A percentile compares a stretch with the other conserved stretches of the same genome.
These are phyloP conservation scores for Pueraria montana DNA, from an alignment of 306 rosid genomes.

Conservation along the genomic window DNA sequence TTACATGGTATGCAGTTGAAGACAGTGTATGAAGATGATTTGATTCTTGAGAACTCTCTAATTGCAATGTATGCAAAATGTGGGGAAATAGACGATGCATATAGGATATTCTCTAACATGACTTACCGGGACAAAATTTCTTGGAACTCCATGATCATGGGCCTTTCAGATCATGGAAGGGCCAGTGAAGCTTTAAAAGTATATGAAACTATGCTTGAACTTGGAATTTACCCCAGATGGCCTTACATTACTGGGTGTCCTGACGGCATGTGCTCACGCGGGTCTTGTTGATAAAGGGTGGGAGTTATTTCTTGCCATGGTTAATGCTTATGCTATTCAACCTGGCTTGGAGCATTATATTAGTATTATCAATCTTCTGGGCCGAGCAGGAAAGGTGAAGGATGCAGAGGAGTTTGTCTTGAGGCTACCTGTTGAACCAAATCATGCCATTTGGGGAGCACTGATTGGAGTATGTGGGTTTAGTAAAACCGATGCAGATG, in stretches of 20 bases:
- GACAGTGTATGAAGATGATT: conserved; percentile 59
- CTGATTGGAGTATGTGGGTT: conserved; percentile 72
- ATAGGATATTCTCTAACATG: conserved; percentile 70
- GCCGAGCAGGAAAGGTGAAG: conserved; percentile 73
- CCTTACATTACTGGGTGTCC: conserved; percentile 72
- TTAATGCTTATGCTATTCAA: conserved; percentile 56
- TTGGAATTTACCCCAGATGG: conserved; percentile 61
- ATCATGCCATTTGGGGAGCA: conserved; percentile 77
- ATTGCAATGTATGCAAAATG: conserved; percentile 86
- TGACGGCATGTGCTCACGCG: conserved; percentile 77
- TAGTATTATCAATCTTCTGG: conserved; percentile 76
- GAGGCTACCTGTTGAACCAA: conserved; percentile 69
- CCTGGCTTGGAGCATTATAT: conserved; percentile 78
- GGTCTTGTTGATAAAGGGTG: conserved; percentile 68
- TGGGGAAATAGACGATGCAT: conserved; percentile 74
- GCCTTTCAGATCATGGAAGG: conserved; percentile 74
- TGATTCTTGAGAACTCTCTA: conserved; percentile 75
- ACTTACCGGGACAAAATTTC: conserved; percentile 61
- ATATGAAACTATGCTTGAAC: conserved; percentile 68
- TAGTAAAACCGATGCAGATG: conserved; percentile 54
- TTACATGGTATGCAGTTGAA: conserved; percentile 70
- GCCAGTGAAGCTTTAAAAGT: conserved; percentile 53
- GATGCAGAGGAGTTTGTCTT: conserved; percentile 74
- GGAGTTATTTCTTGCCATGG: conserved; percentile 65
- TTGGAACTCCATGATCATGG: conserved; percentile 85